Base-by-base conservation (phyloP, 164 flowering plant species). In the Macadamia tetraphylla region DNA sequence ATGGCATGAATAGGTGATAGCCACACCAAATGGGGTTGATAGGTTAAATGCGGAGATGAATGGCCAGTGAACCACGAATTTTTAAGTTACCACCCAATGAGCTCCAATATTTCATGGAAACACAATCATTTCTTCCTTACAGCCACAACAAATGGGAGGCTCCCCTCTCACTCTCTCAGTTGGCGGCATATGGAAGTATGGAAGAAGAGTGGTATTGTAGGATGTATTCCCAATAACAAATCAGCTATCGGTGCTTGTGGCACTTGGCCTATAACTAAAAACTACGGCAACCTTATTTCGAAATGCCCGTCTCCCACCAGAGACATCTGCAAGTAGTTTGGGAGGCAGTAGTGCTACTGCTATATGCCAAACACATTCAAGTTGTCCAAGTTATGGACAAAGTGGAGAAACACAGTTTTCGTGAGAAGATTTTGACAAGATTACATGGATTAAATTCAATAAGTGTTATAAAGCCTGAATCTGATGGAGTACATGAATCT, bases 391-490 rank as follows among this genome's bases (percentile, higher is more conserved):
- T 52, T 68, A 18, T 64, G 53, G 80, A 69, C 43, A 76, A 74
- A 70, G 18, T 66, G 17, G 71, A 60, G 18, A 76, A 70, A 58
- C 75, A 68, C 8, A 56, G 29, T 62, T 68, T 68, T 67, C 81
- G 81, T 23, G 79, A 77, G 32, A 81, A 73, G 76, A 64, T 79
- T 61, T 72, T 71, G 6, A 77, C 76, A 63, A 77, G 81, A 60
- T 71, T 81, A 4, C 70, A 68, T 52, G 85, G 78, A 17, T 29
- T 70, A 65, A 77, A 75, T 65, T 61, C 76, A 6, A 48, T 73
- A 30, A 75, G 71, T 67, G 68, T 74, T 46, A 53, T 72, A 46
- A 79, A 75, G 31, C 74, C 73, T 71, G 74, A 73, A 3, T 72
- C 69, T 40, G 43, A 71, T 42, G 69, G 60, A 62, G 71, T 70